A percentile compares a stretch with the other conserved stretches of the same genome.
These are phyloP conservation scores for Candida corydali DNA, from an alignment of 805 yeast species.

Conservation along the genomic window DNA sequence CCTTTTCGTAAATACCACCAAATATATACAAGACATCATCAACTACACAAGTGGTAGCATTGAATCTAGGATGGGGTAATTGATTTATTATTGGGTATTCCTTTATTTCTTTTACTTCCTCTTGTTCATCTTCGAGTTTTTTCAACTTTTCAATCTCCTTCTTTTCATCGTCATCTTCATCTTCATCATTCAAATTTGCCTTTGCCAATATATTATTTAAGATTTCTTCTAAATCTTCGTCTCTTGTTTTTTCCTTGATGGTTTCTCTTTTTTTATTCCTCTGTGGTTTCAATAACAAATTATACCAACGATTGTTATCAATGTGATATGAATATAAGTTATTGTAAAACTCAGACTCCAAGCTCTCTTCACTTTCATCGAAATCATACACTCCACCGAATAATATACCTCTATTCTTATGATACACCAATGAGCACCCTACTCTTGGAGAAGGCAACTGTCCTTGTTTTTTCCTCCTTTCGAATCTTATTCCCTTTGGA, in stretches of 20 bases:
- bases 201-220: slow-evolving; percentile 69
- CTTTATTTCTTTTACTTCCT: slow-evolving; percentile 27
- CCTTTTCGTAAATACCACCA: slow-evolving; percentile 89
- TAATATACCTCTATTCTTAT: slow-evolving; percentile 85
- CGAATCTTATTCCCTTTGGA: slow-evolving; percentile 75
- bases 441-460: slow-evolving; percentile 89
- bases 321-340: slow-evolving; percentile 76
- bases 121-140: slow-evolving; percentile 35
- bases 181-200: slow-evolving; percentile 63
- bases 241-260: slow-evolving; percentile 52
- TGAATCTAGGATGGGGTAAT: slow-evolving; percentile 86
- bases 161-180: slow-evolving; percentile 40
- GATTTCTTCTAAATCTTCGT: slow-evolving; percentile 77
- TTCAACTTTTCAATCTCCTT: slow-evolving; percentile 36
- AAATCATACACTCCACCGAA: slow-evolving; percentile 96
- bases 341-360: slow-evolving; percentile 82
- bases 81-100: slow-evolving; percentile 56
- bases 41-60: slow-evolving; percentile 77
- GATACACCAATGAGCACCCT: slow-evolving; percentile 87
- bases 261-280: slow-evolving; percentile 45
- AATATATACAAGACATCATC: slow-evolving; percentile 80
- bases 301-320: slow-evolving; percentile 86
- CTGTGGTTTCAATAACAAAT: slow-evolving; percentile 57
- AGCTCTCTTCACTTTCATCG: slow-evolving; percentile 90
- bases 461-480: slow-evolving; percentile 84